Evolutionary conservation across 23 red algal genomes (phyloP), one percentile per base, ranked within the genome.

Genomic region (Gracilaria caudata): DNA sequence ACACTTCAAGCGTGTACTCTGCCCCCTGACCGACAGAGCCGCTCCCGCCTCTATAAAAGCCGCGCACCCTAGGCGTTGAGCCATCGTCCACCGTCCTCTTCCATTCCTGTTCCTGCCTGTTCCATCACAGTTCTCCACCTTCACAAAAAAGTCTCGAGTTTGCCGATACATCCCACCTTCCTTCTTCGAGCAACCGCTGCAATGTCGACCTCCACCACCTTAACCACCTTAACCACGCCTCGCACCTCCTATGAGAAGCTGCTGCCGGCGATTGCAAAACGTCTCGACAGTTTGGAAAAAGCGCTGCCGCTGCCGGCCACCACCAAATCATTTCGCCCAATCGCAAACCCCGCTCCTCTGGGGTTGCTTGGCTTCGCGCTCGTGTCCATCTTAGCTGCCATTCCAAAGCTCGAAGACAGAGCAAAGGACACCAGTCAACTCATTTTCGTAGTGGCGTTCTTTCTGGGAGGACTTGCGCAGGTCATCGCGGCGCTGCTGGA

Each of bases 391-490:
- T 44, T 83, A 23, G 57, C 79, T 8, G 79, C 57, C 32, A 45
- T 83, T 49, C 57, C 63, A 13, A 83, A 83, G 63, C 57, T 83
- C 7, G 79, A 83, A 21, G 38, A 83, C 10, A 34, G 57, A 28
- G 49, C 76, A 2, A 41, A 32, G 9, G n/a, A 33, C 51, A 36
- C 34, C 32, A 53, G 53, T 33, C 43, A 38, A 7, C 79, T 83
- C 37, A 46, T 83, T 13, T 63, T 47, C 9, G 79, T 66, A 16
- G 63, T 66, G 37, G 79, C 79, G 2, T 65, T 83, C 79, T 83
- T 83, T 59, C 43, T 83, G 10, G 79, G 79, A 21, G 79, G 79
- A 17, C n/a, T 83, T 12, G 79, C 59, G 0, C 79, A 83, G 63
- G 79, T 83, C 0, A 64, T 83, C 32, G 79, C 79, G 36, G 79